Evolutionary conservation across 2,329 filamentous ascomycete genomes (phyloP), one percentile per base, ranked within the genome.

Genomic region (Phoma sp.): DNA sequence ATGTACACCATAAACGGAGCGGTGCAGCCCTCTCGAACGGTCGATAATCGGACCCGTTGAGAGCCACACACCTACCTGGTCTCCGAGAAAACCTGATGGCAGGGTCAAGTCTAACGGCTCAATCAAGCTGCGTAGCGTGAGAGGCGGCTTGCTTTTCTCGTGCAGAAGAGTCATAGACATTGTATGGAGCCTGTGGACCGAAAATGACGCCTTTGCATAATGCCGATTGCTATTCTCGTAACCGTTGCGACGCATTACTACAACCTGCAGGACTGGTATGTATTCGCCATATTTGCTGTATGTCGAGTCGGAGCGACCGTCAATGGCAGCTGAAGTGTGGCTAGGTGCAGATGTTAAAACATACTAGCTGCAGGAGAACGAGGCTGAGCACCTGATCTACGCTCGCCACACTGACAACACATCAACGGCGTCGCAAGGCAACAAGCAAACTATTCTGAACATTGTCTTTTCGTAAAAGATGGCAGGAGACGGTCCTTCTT

Each of bases 371-470:
- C 62, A 61, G 42, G 15, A 37, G 45, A 62, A 23, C 67, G 72
- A 72, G 71, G 72, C 72, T 74, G 70, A 64, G 71, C 53, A n/a
- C 36, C 40, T 38, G 62, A 65, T 67, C 65, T 39, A 38, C 59
- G 26, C 55, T 69, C 65, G 68, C 68, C 67, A 69, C 66, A 55
- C 47, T 65, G 67, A 65, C 68, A 71, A 60, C 68, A 60, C 68
- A 71, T 69, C 63, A 65, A 66, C 60, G 58, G 48, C 52, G 51
- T 53, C 55, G 55, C 48, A 57, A 53, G 38, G 21, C 50, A 51
- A 34, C 26, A 17, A 42, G n/a, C 20, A 39, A 42, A 32, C 36
- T 34, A 55, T 46, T 56, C 23, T 38, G 34, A 36, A 29, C 3
- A 40, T 28, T 25, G 38, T n/a, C 36, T 42, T 42, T 42, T 53